Conservation (phyloP, 2,329 filamentous ascomycete genomes). For the Aspergillus proliferans region DNA sequence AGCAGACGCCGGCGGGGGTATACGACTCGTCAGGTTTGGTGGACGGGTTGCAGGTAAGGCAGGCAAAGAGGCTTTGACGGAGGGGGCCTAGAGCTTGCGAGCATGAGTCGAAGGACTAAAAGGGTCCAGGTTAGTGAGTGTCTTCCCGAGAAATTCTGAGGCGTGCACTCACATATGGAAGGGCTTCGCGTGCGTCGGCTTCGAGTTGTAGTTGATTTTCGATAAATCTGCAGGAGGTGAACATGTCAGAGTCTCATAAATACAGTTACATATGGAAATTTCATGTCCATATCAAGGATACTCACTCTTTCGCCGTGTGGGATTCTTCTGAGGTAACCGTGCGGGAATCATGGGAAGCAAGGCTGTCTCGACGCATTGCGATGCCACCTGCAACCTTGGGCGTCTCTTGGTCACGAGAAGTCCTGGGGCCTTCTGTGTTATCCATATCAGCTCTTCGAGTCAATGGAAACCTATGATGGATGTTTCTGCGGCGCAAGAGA, state of each 20-base stretch:
- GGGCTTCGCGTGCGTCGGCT: conserved; percentile 86
- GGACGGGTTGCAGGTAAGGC: conserved; percentile 84
- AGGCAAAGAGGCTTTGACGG: conserved; percentile 84
- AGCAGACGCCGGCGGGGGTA: conserved; percentile 79
- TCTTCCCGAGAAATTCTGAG: not conserved
- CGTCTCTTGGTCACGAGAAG: conserved; percentile 8
- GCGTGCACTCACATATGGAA: conserved; percentile 68
- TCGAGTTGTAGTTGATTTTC: conserved; percentile 84
- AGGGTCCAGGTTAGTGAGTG: conserved; percentile 9
- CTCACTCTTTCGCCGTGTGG: conserved; percentile 66
- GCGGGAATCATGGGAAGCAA: conserved; percentile 56
- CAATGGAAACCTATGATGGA: not conserved
- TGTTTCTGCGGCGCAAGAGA: not conserved
- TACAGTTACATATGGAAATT: not conserved
- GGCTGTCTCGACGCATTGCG: conserved; percentile 29
- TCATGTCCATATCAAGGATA: not conserved
- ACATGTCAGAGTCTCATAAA: not conserved
- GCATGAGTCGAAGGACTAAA: conserved; percentile 84
- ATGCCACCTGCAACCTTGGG: conserved; percentile 7
- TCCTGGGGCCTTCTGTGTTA: conserved; percentile 5
- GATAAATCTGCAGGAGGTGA: conserved; percentile 60
- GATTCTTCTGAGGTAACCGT: conserved; percentile 59
- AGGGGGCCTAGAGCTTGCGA: conserved; percentile 84
- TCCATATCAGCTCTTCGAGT: conserved; percentile 15
- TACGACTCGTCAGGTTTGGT: conserved; percentile 58